phyloP scores from a whole-genome alignment of 2,329 filamentous ascomycete species.

The Zasmidium cellare region DNA sequence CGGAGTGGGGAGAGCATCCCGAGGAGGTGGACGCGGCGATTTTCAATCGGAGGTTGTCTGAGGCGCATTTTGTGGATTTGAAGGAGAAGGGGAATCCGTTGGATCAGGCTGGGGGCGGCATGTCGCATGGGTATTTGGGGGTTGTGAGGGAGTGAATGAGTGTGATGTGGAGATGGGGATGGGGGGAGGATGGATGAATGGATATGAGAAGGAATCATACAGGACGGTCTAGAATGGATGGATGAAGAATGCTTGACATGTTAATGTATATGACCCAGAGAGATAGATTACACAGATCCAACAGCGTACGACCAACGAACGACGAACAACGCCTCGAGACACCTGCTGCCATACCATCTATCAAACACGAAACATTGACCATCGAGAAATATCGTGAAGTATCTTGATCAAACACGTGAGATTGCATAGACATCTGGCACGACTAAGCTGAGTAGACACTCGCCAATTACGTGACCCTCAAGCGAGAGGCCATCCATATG shows the following conservation, averaged over 20 bases:
- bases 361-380: no score
- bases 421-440: background rate
- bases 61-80: constrained; percentile 29
- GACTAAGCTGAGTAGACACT: background rate
- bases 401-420: background rate
- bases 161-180: no score
- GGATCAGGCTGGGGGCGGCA: no score
- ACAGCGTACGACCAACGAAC: no score
- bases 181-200: background rate
- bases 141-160: constrained; percentile 7
- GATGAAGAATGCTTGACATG: no score
- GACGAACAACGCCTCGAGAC: no score
- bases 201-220: background rate
- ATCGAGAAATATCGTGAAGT: no score
- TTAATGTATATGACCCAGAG: no score
- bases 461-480: background rate
- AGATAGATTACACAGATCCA: no score
- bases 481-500: background rate
- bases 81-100: constrained; percentile 33
- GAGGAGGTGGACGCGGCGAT: constrained; percentile 3
- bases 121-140: no score
- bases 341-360: no score
- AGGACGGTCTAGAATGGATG: background rate
- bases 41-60: constrained; percentile 13
- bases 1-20: constrained; percentile 2